Conservation (phyloP, 202 grass and related monocot species). For the Digitaria exilis region DNA sequence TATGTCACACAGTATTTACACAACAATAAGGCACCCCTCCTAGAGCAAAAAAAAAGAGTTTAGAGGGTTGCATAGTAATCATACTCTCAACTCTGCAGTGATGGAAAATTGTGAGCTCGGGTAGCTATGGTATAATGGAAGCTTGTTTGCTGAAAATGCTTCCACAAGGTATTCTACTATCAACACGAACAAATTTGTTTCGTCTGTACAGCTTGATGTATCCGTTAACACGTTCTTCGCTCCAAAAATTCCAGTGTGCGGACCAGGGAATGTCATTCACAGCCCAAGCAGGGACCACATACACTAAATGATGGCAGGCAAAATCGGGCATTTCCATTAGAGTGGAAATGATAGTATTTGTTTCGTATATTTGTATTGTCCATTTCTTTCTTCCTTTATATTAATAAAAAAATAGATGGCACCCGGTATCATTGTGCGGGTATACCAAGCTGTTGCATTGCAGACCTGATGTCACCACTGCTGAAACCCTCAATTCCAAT, state of each 20-base stretch:
- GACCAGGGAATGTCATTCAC: slow-evolving; percentile 32
- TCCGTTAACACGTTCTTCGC: neutral
- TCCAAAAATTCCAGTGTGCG: slow-evolving; percentile 6
- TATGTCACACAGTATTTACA: slow-evolving; percentile 18
- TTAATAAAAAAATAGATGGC: slow-evolving; percentile 11
- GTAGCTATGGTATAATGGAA: slow-evolving; percentile 27
- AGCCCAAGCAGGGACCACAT: slow-evolving; percentile 18
- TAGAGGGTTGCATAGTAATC: neutral
- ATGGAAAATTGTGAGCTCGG: neutral
- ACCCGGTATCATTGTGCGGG: slow-evolving; percentile 35
- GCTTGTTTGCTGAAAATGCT: slow-evolving; percentile 16
- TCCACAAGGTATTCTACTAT: slow-evolving; percentile 19
- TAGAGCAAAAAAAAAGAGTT: slow-evolving; percentile 13
- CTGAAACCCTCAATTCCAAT: slow-evolving; percentile 58
- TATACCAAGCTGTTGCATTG: slow-evolving; percentile 56
- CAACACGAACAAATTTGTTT: slow-evolving; percentile 18
- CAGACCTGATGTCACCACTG: slow-evolving; percentile 51
- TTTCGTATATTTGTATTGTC: slow-evolving; percentile 39
- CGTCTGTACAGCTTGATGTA: slow-evolving; percentile 10
- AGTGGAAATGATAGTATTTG: slow-evolving; percentile 30
- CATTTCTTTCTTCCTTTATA: slow-evolving; percentile 42
- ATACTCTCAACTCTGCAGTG: neutral
- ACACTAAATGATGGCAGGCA: slow-evolving; percentile 34
- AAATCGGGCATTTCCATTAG: slow-evolving; percentile 52
- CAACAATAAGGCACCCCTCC: slow-evolving; percentile 1